Conservation (phyloP, 1,139 yeast genomes). For the Geotrichum phurueaensis region DNA sequence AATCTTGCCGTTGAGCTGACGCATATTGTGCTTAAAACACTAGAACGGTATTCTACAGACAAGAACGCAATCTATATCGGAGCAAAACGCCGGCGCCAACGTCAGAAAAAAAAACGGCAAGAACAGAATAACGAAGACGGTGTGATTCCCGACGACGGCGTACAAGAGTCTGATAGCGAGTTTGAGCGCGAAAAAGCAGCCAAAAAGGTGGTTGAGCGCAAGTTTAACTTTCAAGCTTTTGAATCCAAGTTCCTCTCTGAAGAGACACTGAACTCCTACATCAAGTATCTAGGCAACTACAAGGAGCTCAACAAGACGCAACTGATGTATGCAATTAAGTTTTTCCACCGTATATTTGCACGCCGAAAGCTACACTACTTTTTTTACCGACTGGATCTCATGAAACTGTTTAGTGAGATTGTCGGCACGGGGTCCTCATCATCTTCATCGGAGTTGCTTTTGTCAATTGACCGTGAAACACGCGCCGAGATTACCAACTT, state of each 20-base stretch:
- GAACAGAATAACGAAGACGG: conserved; percentile 32
- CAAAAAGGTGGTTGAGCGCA: conserved; percentile 45
- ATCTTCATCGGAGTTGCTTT: neutral
- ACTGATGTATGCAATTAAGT: conserved; percentile 59
- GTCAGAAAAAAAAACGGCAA: conserved; percentile 30
- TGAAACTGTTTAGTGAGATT: conserved; percentile 49
- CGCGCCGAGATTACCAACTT: conserved; percentile 39
- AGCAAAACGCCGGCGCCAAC: conserved; percentile 40
- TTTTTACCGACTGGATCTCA: conserved; percentile 69
- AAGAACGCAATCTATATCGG: conserved; percentile 53
- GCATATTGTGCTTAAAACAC: conserved; percentile 57
- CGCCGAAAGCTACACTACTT: conserved; percentile 55
- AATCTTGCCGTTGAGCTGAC: conserved; percentile 60
- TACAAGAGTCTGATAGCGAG: conserved; percentile 40
- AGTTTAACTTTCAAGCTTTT: conserved; percentile 44
- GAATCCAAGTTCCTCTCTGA: conserved; percentile 40
- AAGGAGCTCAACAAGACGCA: conserved; percentile 57
- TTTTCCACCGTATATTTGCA: conserved; percentile 67
- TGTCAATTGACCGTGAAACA: conserved; percentile 1
- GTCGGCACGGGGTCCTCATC: conserved; percentile 22
- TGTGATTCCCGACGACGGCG: conserved; percentile 44
- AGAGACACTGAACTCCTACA: conserved; percentile 45
- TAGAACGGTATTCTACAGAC: conserved; percentile 61
- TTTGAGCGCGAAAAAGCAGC: conserved; percentile 32
- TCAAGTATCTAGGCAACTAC: conserved; percentile 48